Evolutionary conservation across 2,329 filamentous ascomycete species (phyloP).

Genomic region (Penicillium sumatraense): DNA sequence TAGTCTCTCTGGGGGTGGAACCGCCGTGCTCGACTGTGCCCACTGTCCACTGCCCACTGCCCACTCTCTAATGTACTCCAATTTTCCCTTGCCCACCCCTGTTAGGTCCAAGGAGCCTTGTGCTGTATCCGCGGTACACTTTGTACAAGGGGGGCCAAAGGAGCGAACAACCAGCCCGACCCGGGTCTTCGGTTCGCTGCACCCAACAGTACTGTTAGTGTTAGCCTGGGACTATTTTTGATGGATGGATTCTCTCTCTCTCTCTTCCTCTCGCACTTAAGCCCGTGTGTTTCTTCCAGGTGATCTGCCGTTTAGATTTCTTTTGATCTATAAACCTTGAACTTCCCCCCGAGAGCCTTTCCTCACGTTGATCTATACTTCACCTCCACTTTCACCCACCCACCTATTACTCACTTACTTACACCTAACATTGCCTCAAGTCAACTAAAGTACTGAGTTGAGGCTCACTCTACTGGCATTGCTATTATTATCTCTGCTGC

Average conservation of each 20-base stretch:
- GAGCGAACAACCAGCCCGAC: conserved; percentile 26
- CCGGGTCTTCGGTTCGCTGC: conserved; percentile 22
- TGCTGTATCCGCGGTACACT: conserved; percentile 30
- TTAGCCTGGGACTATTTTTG: conserved; percentile 22
- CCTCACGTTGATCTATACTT: conserved; percentile 11
- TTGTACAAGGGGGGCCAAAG: conserved; percentile 30
- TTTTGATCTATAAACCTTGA: conserved; percentile 28
- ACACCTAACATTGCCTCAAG: neutral
- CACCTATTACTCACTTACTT: neutral
- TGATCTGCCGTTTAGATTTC: conserved; percentile 22
- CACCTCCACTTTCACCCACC: neutral
- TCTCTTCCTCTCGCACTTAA: conserved; percentile 26
- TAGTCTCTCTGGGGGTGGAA: conserved; percentile 5
- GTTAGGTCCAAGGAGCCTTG: conserved; percentile 21
- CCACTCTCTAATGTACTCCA: neutral
- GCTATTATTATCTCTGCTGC: neutral
- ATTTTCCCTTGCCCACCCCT: conserved; percentile 13
- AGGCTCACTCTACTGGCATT: neutral
- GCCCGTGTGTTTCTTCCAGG: conserved; percentile 22
- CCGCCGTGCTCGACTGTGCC: neutral
- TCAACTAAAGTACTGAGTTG: neutral
- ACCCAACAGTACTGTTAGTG: conserved; percentile 28
- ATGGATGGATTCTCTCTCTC: conserved; percentile 1
- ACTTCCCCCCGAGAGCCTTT: neutral
- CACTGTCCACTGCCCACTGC: conserved; percentile 7